phyloP scores from a whole-genome alignment of 2,329 filamentous ascomycete genomes.

The Aspergillus tubingensis region DNA sequence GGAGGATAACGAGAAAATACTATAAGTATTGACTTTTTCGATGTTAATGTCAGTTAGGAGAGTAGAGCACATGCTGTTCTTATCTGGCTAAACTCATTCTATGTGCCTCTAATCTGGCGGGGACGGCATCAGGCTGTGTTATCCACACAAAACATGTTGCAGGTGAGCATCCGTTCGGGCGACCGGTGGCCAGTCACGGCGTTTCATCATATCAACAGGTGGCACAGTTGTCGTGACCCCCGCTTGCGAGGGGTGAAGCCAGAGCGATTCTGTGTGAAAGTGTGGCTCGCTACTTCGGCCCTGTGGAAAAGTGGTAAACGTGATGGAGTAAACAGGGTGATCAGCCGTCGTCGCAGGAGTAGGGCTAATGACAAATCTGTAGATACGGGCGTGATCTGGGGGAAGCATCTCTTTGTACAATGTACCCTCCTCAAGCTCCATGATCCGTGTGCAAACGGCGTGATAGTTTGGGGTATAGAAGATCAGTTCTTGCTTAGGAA shows the following conservation, averaged over 20 bases:
- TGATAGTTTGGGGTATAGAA: constrained; percentile 18
- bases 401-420: background rate
- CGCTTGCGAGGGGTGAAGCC: background rate
- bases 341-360: background rate
- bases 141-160: no score
- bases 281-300: constrained; percentile 9
- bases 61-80: no score
- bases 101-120: no score
- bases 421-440: constrained; percentile 18
- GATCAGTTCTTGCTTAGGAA: constrained; percentile 18
- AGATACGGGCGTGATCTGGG: constrained; percentile 16
- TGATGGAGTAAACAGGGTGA: constrained; percentile 9
- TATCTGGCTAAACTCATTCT: no score
- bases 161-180: no score
- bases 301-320: constrained; percentile 16
- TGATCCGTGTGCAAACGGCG: constrained; percentile 19
- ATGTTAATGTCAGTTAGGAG: no score
- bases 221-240: background rate
- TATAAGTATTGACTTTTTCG: no score
- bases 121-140: no score
- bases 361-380: constrained; percentile 14
- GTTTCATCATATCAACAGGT: constrained; percentile 2
- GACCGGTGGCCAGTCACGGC: background rate
- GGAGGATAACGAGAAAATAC: no score
- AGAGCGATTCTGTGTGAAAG: constrained; percentile 11